Conservation (phyloP, 2,329 filamentous ascomycete genomes). For the Macrophomina tecta region DNA sequence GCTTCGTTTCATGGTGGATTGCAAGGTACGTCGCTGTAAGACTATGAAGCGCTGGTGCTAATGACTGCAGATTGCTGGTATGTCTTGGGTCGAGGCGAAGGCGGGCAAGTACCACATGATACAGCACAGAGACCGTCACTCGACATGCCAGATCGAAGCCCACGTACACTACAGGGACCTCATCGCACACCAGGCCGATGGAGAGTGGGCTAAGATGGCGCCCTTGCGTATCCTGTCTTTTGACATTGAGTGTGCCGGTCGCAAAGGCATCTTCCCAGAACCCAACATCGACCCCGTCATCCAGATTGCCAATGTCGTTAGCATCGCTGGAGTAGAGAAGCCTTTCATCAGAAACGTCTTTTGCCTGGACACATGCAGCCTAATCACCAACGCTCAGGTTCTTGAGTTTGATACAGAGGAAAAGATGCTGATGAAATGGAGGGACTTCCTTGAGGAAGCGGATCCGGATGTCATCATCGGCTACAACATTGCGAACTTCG, state of each 20-base stretch:
- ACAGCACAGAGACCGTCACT: slow-evolving; percentile 71
- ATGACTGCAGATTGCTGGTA: slow-evolving; percentile 73
- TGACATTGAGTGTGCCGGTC: slow-evolving; percentile 97
- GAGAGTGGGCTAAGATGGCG: slow-evolving; percentile 98
- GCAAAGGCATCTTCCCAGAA: slow-evolving; percentile 97
- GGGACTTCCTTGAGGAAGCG: slow-evolving; percentile 84
- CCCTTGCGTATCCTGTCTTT: slow-evolving; percentile 92
- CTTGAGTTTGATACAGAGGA: slow-evolving; percentile 81
- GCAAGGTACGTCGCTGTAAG: slow-evolving; percentile 63
- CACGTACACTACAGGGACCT: slow-evolving; percentile 81
- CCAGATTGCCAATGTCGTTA: slow-evolving; percentile 96
- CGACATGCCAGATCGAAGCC: slow-evolving; percentile 96
- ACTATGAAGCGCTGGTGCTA: neutral
- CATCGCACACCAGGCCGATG: slow-evolving; percentile 84
- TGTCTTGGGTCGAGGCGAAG: slow-evolving; percentile 95
- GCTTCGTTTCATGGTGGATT: slow-evolving; percentile 97
- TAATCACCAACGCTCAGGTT: slow-evolving; percentile 94
- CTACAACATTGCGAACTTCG: slow-evolving; percentile 98
- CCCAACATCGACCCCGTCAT: slow-evolving; percentile 92
- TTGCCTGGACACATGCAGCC: slow-evolving; percentile 87
- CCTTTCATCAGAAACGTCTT: slow-evolving; percentile 97
- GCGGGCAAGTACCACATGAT: slow-evolving; percentile 75
- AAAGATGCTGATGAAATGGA: slow-evolving; percentile 92
- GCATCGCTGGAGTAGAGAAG: slow-evolving; percentile 91
- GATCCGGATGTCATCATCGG: slow-evolving; percentile 98